A percentile compares a stretch with the other conserved stretches of the same genome.
Evolutionary conservation across 106 monocot species (phyloP).

Genomic region (Dioscorea dumetorum): DNA sequence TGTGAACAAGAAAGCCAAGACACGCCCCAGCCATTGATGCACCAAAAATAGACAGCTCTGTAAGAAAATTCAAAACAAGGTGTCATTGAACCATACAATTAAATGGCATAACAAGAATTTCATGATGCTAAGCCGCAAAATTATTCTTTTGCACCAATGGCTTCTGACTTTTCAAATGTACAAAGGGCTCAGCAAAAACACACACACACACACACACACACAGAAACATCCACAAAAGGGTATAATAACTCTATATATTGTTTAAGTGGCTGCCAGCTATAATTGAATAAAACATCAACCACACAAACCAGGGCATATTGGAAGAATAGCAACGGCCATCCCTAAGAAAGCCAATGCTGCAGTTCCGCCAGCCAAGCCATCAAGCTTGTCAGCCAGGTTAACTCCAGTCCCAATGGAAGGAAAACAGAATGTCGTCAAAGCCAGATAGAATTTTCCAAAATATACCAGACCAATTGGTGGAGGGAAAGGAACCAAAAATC

Average conservation of each 20-base stretch:
- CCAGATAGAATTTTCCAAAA: conserved; percentile 59
- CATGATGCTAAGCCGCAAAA: too few relatives aligned
- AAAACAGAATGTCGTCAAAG: conserved; percentile 60
- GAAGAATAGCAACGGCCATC: conserved; percentile 66
- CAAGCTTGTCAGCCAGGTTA: conserved; percentile 62
- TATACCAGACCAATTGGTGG: conserved; percentile 53
- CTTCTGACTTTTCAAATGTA: too few relatives aligned
- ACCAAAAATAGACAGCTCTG: conserved; percentile 88
- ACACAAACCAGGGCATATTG: conserved; percentile 57
- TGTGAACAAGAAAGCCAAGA: conserved; percentile 85
- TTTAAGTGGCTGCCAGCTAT: too few relatives aligned
- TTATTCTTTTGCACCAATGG: too few relatives aligned
- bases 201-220: too few relatives aligned
- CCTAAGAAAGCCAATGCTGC: conserved; percentile 63
- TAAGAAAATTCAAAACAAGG: neutral
- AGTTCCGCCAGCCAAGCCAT: conserved; percentile 73
- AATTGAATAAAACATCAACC: neutral
- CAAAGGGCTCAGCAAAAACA: too few relatives aligned
- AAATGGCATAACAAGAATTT: too few relatives aligned
- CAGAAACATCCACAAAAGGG: too few relatives aligned
- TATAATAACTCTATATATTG: too few relatives aligned
- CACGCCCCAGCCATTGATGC: conserved; percentile 89
- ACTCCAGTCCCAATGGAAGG: conserved; percentile 72
- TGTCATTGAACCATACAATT: too few relatives aligned
- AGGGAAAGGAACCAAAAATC: conserved; percentile 68